Evolutionary conservation across 2,329 filamentous ascomycete species (phyloP), one percentile per base, ranked within the genome.

Genomic region (Aspergillus pseudoterreus): DNA sequence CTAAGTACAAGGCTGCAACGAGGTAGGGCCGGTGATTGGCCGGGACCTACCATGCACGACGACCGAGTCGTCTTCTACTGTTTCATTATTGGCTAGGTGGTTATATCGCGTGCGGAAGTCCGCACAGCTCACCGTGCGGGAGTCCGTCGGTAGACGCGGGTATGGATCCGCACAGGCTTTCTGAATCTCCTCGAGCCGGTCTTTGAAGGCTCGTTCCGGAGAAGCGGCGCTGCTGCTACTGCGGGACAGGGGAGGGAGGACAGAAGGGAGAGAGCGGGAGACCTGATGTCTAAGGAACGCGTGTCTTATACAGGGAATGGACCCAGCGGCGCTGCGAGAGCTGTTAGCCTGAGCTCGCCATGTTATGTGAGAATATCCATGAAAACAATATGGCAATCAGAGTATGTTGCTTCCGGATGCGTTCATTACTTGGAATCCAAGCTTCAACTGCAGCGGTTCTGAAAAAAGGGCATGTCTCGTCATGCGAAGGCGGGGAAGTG

Each of bases 391-490:
- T 36, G 24, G 21, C 47, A 39, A 59, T 62, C 58, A 65, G 57
- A 55, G 35, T 50, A 55, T 53, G 48, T 44, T 43, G 51, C 46
- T 49, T 65, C 60, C 66, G 47, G 57, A 58, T 68, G 54, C 58
- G 63, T 65, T 72, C 82, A 75, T 71, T 73, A 72, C 71, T 72
- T 69, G 70, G 59, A 52, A 59, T 42, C 50, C 66, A 67, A 75
- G 74, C 74, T 76, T 85, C 81, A 83, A 81, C 80, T 81, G 82
- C 83, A 85, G 83, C 83, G 83, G 83, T 86, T 85, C 82, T 84
- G 74, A 67, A 70, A 67, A 56, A 58, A 56, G 63, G 50, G 62
- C 62, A 55, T 67, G 66, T 68, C 67, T 77, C 74, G 76, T 78
- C 75, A 74, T 71, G 47, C 51, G 55, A 60, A 45, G 42, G 50